Evolutionary conservation across 1,284 basidiomycete species (phyloP).

Genomic region (Ustilago loliicola): DNA sequence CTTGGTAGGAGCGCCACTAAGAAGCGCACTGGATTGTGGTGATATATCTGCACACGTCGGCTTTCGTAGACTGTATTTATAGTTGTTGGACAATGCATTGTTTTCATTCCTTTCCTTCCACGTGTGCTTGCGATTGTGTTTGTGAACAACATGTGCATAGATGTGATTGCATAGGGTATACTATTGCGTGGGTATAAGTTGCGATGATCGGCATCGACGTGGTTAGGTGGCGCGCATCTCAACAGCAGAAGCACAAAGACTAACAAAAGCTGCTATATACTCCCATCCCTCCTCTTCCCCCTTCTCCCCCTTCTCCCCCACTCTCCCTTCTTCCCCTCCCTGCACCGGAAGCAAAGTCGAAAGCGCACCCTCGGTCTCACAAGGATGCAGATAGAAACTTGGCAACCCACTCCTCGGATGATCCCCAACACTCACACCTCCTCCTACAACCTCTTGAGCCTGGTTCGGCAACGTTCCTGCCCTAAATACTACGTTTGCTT

Average conservation of each 20-base stretch:
- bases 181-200: background rate
- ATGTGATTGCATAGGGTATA: constrained; percentile 9
- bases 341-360: background rate
- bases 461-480: background rate
- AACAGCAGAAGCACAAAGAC: constrained; percentile 30
- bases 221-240: constrained; percentile 35
- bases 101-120: background rate
- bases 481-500: background rate
- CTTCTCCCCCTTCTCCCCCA: no score
- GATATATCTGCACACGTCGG: background rate
- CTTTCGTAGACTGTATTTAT: constrained; percentile 2
- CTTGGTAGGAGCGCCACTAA: constrained; percentile 10
- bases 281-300: background rate
- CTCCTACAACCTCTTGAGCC: background rate
- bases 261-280: constrained; percentile 32
- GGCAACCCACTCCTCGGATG: constrained; percentile 27
- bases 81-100: background rate
- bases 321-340: background rate
- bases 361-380: constrained; percentile 27
- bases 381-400: constrained; percentile 38
- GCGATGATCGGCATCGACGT: background rate
- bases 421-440: constrained; percentile 27
- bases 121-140: background rate
- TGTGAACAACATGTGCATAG: no score
- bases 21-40: constrained; percentile 9